Evolutionary conservation across 805 yeast species (phyloP), one percentile per base, ranked within the genome.

Genomic region (Candida boidinii): DNA sequence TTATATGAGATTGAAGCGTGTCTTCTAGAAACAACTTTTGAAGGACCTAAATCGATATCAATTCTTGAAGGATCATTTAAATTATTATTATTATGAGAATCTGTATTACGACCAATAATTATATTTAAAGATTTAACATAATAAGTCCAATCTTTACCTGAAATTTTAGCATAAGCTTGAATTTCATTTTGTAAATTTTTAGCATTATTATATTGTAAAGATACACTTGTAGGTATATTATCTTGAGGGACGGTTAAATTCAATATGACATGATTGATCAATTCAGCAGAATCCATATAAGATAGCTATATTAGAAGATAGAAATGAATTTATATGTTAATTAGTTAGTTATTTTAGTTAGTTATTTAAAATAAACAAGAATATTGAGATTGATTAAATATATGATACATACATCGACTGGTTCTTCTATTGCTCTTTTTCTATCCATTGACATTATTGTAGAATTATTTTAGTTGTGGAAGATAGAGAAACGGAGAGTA

Each of bases 81-180:
- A 31, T 37, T 40, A 33, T 31, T 35, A 7, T 36, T 17, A 19
- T 38, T 33, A 29, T 43, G 48, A 10, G 53, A 40, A n/a, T 58
- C 60, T 2, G 95, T 83, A 48, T 80, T 80, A 48, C 98, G 70
- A n/a, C 98, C 98, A 37, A 92, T 83, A 1, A 79, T 62, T 5
- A 90, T 72, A 19, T 70, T 70, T 32, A 90, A 63, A 13, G 76
- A 66, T 52, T 88, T 85, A 27, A 92, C 96, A 50, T 87, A 92
- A 53, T 70, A 92, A 2, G 98, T 90, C 98, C 98, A 92, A 49
- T 76, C 76, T 23, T 70, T 62, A 28, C 98, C 98, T 0, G 96
- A 88, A 30, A 92, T 79, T 56, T 92, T 92, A 23, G 96, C 98
- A 56, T 90, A 92, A 0, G 98, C 98, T 60, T 88, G 95, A n/a